Evolutionary conservation across 768 basidiomycete species (phyloP).

Genomic region (Psilocybe cyanescens): DNA sequence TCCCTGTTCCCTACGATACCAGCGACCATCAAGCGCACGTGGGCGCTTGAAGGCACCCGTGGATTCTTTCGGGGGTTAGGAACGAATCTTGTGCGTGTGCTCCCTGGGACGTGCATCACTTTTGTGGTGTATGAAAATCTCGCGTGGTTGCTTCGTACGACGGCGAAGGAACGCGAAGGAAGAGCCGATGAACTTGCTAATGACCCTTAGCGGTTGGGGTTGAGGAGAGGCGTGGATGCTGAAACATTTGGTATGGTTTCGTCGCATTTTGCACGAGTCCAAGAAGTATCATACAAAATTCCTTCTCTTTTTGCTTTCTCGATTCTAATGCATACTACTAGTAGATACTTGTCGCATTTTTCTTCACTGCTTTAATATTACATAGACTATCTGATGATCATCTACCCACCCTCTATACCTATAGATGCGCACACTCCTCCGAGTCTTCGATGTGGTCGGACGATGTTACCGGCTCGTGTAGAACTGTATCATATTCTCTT

Average conservation of each 20-base stretch:
- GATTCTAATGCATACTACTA: neutral
- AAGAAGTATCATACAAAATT: neutral
- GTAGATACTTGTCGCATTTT: neutral
- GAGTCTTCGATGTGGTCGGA: neutral
- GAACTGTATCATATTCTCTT: neutral
- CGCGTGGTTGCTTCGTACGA: constrained; percentile 77
- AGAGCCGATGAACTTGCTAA: constrained; percentile 29
- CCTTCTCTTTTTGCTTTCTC: neutral
- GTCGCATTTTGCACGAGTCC: neutral
- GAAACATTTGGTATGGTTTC: neutral
- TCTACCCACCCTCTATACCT: neutral
- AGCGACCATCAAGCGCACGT: constrained; percentile 79
- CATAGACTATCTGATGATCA: neutral
- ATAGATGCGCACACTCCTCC: neutral
- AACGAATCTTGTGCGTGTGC: constrained; percentile 91
- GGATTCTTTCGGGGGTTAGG: constrained; percentile 97
- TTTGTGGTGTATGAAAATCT: constrained; percentile 97
- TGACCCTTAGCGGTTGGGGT: neutral
- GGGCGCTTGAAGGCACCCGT: constrained; percentile 73
- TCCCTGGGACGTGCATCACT: constrained; percentile 97
- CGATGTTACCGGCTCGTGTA: neutral
- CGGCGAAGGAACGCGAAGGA: constrained; percentile 47
- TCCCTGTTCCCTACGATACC: constrained; percentile 85
- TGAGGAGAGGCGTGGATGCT: neutral
- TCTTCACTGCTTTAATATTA: neutral